phyloP scores from a whole-genome alignment of 768 basidiomycete species.

The Russula sp. region DNA sequence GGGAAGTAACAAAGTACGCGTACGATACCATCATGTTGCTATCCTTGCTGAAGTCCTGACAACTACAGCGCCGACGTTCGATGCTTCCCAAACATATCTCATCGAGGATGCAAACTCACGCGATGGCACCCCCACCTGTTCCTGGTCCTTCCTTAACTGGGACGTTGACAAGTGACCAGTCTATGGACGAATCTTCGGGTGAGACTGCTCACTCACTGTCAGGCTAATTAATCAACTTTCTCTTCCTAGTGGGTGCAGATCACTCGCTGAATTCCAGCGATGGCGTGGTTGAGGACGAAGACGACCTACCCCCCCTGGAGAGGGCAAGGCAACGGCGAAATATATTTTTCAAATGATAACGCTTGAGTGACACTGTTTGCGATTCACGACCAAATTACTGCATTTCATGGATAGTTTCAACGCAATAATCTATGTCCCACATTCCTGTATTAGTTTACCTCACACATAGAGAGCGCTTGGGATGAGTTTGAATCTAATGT shows the following conservation, averaged over 20 bases:
- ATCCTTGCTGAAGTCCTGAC: not conserved
- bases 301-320: constrained; percentile 63
- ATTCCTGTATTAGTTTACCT: constrained; percentile 3
- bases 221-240: not conserved
- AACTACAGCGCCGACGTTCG: constrained; percentile 61
- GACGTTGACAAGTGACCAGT: constrained; percentile 17
- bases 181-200: constrained; percentile 22
- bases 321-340: constrained; percentile 50
- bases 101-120: constrained; percentile 3
- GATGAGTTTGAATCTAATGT: too few species aligned
- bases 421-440: constrained; percentile 3
- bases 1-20: constrained; percentile 55
- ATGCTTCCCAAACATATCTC: constrained; percentile 58
- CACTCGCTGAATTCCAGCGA: constrained; percentile 16
- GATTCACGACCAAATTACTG: constrained; percentile 1
- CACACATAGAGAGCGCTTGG: too few species aligned
- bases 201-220: not conserved
- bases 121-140: not conserved
- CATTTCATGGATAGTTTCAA: constrained; percentile 1
- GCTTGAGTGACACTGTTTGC: not conserved
- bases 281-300: constrained; percentile 37
- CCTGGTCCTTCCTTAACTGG: constrained; percentile 7
- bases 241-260: constrained; percentile 10
- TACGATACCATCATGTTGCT: not conserved
- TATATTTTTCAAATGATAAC: constrained; percentile 27